These are phyloP conservation scores for Myriosclerotinia curreyana DNA, from an alignment of 2,329 filamentous ascomycete genomes.

Conservation along the genomic window DNA sequence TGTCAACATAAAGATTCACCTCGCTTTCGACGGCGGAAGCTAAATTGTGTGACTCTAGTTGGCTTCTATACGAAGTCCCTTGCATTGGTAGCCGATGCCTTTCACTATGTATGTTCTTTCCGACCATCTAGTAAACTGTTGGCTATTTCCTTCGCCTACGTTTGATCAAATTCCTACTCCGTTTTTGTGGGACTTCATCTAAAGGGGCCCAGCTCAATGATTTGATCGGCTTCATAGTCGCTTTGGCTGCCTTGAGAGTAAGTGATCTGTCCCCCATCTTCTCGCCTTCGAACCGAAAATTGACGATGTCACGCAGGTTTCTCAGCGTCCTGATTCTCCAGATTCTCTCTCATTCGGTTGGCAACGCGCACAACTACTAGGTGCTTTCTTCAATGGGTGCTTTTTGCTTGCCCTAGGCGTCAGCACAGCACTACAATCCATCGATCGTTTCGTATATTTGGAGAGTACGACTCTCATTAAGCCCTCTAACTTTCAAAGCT, in stretches of 20 bases:
- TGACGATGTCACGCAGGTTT: conserved; percentile 47
- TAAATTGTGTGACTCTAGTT: conserved; percentile 42
- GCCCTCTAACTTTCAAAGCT: background rate
- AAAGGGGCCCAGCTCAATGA: conserved; percentile 59
- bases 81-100: conserved; percentile 72
- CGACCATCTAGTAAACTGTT: conserved; percentile 6
- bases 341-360: conserved; percentile 68
- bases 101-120: conserved; percentile 62
- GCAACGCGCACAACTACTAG: conserved; percentile 69
- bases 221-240: conserved; percentile 65
- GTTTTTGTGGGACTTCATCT: conserved; percentile 13
- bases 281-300: background rate
- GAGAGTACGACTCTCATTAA: conserved; percentile 44
- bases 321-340: conserved; percentile 55
- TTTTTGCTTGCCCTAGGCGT: conserved; percentile 70
- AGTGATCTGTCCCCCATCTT: conserved; percentile 11
- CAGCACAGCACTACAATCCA: conserved; percentile 69
- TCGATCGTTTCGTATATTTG: conserved; percentile 65
- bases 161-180: background rate
- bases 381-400: conserved; percentile 77
- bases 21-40: conserved; percentile 1
- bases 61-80: conserved; percentile 70
- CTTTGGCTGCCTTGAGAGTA: conserved; percentile 62
- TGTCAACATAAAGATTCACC: conserved; percentile 16
- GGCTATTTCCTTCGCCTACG: background rate